A percentile compares a stretch with the other conserved stretches of the same genome.
Conservation (phyloP, 768 basidiomycete species). For the Termitomyces sp. region DNA sequence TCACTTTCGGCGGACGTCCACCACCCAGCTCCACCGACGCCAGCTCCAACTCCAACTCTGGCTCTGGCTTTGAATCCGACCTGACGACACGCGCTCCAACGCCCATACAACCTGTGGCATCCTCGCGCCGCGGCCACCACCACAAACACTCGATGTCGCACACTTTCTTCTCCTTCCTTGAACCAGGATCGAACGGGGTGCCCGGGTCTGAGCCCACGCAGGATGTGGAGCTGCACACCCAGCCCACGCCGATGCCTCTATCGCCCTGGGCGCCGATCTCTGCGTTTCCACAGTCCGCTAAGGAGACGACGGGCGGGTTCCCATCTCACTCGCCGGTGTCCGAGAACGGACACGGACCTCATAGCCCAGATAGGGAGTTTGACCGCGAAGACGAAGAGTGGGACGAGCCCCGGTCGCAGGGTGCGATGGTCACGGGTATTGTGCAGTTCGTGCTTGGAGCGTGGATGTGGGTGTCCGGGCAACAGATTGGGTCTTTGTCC, state of each 20-base stretch:
- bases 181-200: constrained; percentile 45
- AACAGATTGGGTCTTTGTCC: constrained; percentile 80
- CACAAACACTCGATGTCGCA: constrained; percentile 94
- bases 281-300: constrained; percentile 27
- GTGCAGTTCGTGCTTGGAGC: constrained; percentile 62
- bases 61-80: constrained; percentile 6
- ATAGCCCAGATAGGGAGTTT: background rate
- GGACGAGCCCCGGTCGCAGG: background rate
- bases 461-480: constrained; percentile 84
- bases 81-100: constrained; percentile 8
- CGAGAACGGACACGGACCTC: constrained; percentile 12
- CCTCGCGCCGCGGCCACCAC: constrained; percentile 68
- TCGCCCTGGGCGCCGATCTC: constrained; percentile 69
- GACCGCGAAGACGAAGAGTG: too few species aligned
- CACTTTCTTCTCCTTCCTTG: constrained; percentile 94
- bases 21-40: constrained; percentile 26
- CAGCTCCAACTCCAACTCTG: constrained; percentile 22
- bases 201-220: constrained; percentile 5
- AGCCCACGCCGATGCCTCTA: constrained; percentile 54
- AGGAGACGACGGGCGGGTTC: constrained; percentile 15
- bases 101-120: constrained; percentile 13
- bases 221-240: constrained; percentile 41
- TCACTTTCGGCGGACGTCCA: constrained; percentile 60
- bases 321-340: too few species aligned
- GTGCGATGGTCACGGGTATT: constrained; percentile 18